Base-by-base conservation (phyloP, 192 early-diverging fungal species). In the Linderina pennispora region DNA sequence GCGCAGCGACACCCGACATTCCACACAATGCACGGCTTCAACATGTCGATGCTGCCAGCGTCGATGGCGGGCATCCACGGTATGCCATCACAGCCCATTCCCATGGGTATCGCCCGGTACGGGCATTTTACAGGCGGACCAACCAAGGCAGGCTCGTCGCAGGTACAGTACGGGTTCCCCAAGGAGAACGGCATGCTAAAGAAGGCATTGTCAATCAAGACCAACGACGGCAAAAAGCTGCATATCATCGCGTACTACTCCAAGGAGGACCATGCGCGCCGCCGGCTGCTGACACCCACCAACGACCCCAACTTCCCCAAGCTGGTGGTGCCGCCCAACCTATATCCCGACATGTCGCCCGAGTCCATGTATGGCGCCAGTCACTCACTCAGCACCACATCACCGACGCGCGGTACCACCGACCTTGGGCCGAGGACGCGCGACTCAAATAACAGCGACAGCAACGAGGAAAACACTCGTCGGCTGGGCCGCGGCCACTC, bases 221-320 rank as follows among this genome's bases (percentile, higher is more conserved):
- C 90, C 7, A 75, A 81, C 8, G 79, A 81, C 37, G 82, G 85
- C 44, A 82, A 87, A 57, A 85, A 82, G 56, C 72, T 91, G 40
- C 89, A 92, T 61, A 78, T 94, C 18, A 92, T 94, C 60, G 86
- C 83, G 13, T 94, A 94, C 75, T 94, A 91, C 56, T 80, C 86
- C 15, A 87, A 85, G 52, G 82, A 84, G 31, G 90, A 92, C 73
- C 65, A 66, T 17, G 63, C 79, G 19, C 68, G 69, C 20, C 80
- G 80, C 7, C 66, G 77, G 25, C 64, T 94, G 41, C 54, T 75
- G 52, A 82, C 80, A 8, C 92, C 92, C 3, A 76, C 76, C 4
- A 62, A 55, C 1, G 80, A 89, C 49, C 79, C 81, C 25, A 60
- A 64, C 32, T 79, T 92, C 36, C 72, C 79, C 16, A 47, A 75